These are phyloP conservation scores for Berkeleyomyces rouxiae DNA, from an alignment of 2,329 filamentous ascomycete species.

Conservation along the genomic window DNA sequence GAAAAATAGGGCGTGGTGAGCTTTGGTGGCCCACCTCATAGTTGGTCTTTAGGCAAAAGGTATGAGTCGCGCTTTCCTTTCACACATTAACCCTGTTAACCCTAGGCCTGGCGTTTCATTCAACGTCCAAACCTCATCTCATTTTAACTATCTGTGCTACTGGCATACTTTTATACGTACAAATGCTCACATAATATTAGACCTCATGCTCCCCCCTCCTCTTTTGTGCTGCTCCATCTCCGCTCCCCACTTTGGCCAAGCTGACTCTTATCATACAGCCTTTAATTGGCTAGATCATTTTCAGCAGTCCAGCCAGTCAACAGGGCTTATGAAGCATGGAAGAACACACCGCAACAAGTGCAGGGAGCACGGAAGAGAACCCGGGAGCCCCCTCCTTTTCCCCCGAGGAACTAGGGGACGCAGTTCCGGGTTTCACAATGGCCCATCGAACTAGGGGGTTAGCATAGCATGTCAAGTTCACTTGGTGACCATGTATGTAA, in stretches of 20 bases:
- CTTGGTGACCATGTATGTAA: background rate
- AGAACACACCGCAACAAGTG: background rate
- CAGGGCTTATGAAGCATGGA: background rate
- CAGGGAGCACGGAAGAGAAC: slow-evolving; percentile 1
- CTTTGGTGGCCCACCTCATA: too few species aligned
- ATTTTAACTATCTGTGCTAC: too few species aligned
- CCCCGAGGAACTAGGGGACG: background rate
- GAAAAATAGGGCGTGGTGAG: background rate
- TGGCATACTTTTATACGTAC: too few species aligned
- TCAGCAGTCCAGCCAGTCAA: background rate
- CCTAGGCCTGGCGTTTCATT: too few species aligned
- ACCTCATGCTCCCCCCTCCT: background rate
- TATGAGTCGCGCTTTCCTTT: too few species aligned
- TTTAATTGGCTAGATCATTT: background rate
- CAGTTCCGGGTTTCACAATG: background rate
- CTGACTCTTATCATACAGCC: background rate
- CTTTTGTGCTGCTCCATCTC: too few species aligned
- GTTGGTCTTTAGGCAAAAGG: too few species aligned
- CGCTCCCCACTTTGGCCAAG: background rate
- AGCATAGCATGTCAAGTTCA: too few species aligned
- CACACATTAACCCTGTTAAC: too few species aligned
- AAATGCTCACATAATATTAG: too few species aligned
- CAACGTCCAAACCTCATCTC: too few species aligned
- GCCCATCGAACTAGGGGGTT: background rate
- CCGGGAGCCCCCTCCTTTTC: background rate